phyloP scores from a whole-genome alignment of 2,329 filamentous ascomycete species.

The Aspergillus ochraceoroseus region DNA sequence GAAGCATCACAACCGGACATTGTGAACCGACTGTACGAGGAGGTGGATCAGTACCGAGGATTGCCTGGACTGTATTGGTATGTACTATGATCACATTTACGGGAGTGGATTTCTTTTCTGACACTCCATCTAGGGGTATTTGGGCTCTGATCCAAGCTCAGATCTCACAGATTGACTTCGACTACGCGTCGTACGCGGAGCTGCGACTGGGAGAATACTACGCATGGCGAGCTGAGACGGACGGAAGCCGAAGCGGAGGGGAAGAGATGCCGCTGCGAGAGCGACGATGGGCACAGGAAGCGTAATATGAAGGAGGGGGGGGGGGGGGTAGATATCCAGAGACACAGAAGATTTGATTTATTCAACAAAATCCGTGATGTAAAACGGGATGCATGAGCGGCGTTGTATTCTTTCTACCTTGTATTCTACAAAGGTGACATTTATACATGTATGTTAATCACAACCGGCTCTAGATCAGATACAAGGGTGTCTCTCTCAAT shows the following conservation, averaged over 20 bases:
- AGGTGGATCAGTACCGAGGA: slow-evolving; percentile 83
- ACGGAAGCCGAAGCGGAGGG: slow-evolving; percentile 55
- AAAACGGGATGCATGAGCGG: slow-evolving; percentile 4
- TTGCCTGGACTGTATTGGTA: slow-evolving; percentile 77
- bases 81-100: neutral
- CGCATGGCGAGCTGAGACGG: slow-evolving; percentile 74
- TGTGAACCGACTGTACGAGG: slow-evolving; percentile 63
- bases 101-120: too few species aligned
- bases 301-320: slow-evolving; percentile 13
- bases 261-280: slow-evolving; percentile 69
- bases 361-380: slow-evolving; percentile 3
- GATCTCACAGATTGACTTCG: slow-evolving; percentile 94
- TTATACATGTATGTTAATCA: too few species aligned
- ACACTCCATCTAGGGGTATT: slow-evolving; percentile 81
- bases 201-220: slow-evolving; percentile 83
- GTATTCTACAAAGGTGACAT: too few species aligned
- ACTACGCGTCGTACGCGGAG: slow-evolving; percentile 90
- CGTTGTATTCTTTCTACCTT: neutral
- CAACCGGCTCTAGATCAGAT: too few species aligned
- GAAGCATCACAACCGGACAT: slow-evolving; percentile 54
- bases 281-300: slow-evolving; percentile 67
- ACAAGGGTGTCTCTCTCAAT: too few species aligned
- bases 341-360: slow-evolving; percentile 3
- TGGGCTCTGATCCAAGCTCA: slow-evolving; percentile 93
- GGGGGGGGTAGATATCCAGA: neutral